Evolutionary conservation across 192 early-diverging fungal species (phyloP), one percentile per base, ranked within the genome.

Genomic region (Linnemannia exigua): DNA sequence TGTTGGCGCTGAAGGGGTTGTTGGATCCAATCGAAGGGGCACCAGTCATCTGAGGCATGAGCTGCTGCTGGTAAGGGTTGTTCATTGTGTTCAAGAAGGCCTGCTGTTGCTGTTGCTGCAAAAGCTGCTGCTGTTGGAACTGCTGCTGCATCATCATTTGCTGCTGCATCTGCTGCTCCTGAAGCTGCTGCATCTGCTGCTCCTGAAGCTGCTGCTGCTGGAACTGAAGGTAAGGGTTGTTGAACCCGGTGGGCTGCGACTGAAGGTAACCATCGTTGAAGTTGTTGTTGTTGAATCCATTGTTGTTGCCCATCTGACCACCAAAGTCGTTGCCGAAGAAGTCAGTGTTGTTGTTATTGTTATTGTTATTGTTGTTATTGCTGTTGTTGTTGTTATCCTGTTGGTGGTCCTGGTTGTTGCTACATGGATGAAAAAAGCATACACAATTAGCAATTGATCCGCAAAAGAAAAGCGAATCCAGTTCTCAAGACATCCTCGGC

Each of bases 101-200:
- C 74, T 81, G 76, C 37, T 84, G 86, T 51, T 89, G 89, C 51
- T 89, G 84, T 51, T 89, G 77, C 58, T 89, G 84, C 51, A 89
- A 50, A 19, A 76, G 41, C 70, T 72, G 28, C 61, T 69, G 58
- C 69, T 79, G 78, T 58, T 85, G 76, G 33, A 52, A 46, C 22
- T 71, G 36, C 11, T 46, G 38, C 31, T 78, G 81, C 74, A 71
- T 70, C 66, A 50, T 5, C 68, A 61, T 54, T 73, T 47, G 51
- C 36, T 44, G 36, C 70, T 72, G 70, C 68, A 73, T 70, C 50
- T 76, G 87, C 25, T 72, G 84, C 19, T 79, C 63, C 33, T 82
- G 84, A 25, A 75, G 33, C 71, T 88, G 88, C 63, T 84, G 66
- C 67, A 74, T 19, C 44, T 87, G 88, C 58, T 89, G 88, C 19